phyloP scores from a whole-genome alignment of 169 alveolate genomes.

The Theileria parva region DNA sequence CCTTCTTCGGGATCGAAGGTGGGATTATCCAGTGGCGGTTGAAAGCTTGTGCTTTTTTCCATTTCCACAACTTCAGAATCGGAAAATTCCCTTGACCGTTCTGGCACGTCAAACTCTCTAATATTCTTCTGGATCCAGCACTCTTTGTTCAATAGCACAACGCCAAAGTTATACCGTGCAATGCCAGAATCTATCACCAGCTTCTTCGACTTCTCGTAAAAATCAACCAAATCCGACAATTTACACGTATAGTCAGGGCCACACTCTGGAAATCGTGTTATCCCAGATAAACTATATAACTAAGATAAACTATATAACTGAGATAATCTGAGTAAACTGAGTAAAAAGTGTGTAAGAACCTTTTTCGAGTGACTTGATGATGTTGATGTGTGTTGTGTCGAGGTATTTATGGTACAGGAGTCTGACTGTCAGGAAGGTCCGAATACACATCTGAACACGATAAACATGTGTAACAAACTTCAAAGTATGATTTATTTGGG shows the following conservation, averaged over 20 bases:
- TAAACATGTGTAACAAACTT: not conserved
- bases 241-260: constrained; percentile 45
- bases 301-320: no score
- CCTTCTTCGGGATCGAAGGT: not conserved
- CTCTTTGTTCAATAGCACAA: constrained; percentile 30
- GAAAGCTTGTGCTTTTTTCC: constrained; percentile 7
- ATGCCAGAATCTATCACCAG: constrained; percentile 10
- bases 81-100: not conserved
- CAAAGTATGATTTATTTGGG: constrained; percentile 33
- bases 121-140: constrained; percentile 17
- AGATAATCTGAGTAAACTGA: no score
- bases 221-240: constrained; percentile 30
- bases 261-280: constrained; percentile 16
- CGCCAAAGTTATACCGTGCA: not conserved
- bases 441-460: not conserved
- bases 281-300: not conserved
- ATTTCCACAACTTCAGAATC: constrained; percentile 8
- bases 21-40: not conserved
- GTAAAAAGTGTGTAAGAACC: no score
- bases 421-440: constrained; percentile 23
- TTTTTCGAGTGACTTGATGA: constrained; percentile 22
- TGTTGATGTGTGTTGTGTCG: constrained; percentile 12
- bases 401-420: constrained; percentile 38
- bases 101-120: not conserved
- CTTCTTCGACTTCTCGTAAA: constrained; percentile 10